Base-by-base conservation (phyloP, 306 rosid genomes). In the Cyclanthera cordifolia region DNA sequence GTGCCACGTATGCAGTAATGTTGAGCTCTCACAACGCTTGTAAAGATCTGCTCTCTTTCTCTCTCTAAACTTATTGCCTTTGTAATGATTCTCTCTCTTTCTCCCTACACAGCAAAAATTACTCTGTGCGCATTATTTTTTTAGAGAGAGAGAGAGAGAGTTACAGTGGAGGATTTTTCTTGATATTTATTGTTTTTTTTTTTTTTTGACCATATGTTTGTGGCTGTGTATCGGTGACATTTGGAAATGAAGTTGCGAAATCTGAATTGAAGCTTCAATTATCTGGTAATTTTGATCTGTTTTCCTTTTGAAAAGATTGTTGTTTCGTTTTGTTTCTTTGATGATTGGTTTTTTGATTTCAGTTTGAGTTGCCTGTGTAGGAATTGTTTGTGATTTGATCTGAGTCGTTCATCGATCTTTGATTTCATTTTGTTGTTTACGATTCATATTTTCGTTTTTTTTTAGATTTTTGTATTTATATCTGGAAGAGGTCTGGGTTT, bases 1-100 rank as follows among this genome's bases (percentile, higher is more conserved):
- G 60, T 48, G 91, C 87, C 96, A 90, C 96, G 96, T 85, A 82
- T 37, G 69, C 80, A 72, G 34, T 43, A 74, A 76, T 57, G 76
- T 72, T 59, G 34, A 20, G 67, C 86, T 55, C 61, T 71, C 48
- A 49, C 70, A 67, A 76, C 53, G 77, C 84, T 80, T 67, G 56
- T 79, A 85, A 85, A 87, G 95, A 90, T 90, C 95, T 48, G 20
- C 20, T 68, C 28, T 21, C 75, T 67, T 16, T 50, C 23, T 37
- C 74, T 72, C 56, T 55, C 61, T 55, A 55, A 55, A 55, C 19
- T 71, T 21, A 41, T 65, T 52, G 78, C 49, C 77, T 81, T 80
- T 67, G 53, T 78, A 85, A 85, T 85, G 95, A 90, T 90, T 91
- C 50, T 47, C 52, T 68, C 47, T 46, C 72, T 61, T 15, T 45